Conservation (phyloP, 179 eudicot species). For the Camellia oleifera region DNA sequence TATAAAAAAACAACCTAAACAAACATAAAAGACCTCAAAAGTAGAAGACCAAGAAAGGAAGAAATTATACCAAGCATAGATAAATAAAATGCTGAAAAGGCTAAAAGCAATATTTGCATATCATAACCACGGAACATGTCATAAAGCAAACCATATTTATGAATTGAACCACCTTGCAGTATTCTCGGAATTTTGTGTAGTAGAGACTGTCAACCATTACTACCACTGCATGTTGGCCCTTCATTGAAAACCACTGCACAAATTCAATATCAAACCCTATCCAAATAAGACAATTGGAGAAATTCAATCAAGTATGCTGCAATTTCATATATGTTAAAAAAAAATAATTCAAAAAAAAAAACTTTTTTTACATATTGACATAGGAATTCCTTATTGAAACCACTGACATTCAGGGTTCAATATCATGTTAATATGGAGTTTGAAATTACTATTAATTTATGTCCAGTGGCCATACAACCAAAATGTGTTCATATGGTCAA, state of each 20-base stretch:
- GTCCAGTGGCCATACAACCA: not conserved
- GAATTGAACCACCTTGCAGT: too few relatives aligned
- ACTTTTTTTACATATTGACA: not conserved
- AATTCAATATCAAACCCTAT: not conserved
- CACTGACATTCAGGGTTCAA: not conserved
- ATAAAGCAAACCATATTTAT: too few relatives aligned
- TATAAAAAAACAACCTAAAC: not conserved
- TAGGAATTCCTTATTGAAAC: not conserved
- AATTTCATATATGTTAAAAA: not conserved
- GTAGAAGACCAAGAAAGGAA: not conserved
- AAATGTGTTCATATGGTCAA: not conserved
- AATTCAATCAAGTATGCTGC: not conserved
- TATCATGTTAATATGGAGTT: not conserved
- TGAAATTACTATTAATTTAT: not conserved
- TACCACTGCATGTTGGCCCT: conserved; percentile 86
- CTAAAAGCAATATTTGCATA: too few relatives aligned
- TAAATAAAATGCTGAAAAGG: too few relatives aligned
- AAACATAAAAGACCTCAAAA: not conserved
- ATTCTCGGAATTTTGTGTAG: too few relatives aligned
- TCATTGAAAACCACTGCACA: conserved; percentile 97
- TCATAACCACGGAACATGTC: too few relatives aligned
- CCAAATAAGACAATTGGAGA: not conserved
- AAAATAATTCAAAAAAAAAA: not conserved
- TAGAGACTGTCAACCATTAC: conserved; percentile 84
- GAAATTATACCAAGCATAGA: too few relatives aligned